Evolutionary conservation across 257 asterid species (phyloP).

Genomic region (Fraxinus quadrangulata): DNA sequence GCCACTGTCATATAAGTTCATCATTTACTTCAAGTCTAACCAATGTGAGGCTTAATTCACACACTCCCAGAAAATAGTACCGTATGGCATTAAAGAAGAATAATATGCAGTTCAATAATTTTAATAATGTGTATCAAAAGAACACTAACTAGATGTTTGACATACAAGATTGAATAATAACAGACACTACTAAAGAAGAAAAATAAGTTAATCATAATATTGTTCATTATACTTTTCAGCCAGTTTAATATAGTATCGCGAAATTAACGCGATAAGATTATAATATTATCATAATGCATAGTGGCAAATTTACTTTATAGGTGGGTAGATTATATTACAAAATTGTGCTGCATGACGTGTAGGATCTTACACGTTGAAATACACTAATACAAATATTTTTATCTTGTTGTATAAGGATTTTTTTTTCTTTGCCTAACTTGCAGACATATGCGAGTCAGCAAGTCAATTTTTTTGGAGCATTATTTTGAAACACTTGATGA

Average conservation of each 20-base stretch:
- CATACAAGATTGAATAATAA: background rate
- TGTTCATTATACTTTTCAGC: background rate
- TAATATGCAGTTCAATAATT: too few relatives aligned
- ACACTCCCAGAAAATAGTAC: too few relatives aligned
- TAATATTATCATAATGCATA: background rate
- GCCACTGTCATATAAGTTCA: too few relatives aligned
- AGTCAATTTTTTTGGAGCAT: background rate
- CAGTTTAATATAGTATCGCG: constrained; percentile 5
- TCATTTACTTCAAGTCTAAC: too few relatives aligned
- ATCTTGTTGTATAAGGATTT: background rate
- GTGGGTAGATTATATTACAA: constrained; percentile 32
- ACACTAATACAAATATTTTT: constrained; percentile 19
- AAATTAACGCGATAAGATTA: background rate
- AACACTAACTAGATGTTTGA: background rate
- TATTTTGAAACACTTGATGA: too few relatives aligned
- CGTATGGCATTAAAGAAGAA: too few relatives aligned
- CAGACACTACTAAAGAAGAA: too few relatives aligned
- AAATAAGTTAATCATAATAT: background rate
- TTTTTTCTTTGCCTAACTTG: constrained; percentile 1
- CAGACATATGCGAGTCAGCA: background rate
- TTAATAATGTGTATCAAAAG: too few relatives aligned
- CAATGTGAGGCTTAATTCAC: too few relatives aligned
- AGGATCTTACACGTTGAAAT: constrained; percentile 37
- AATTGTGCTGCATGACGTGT: constrained; percentile 46
- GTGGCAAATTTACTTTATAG: constrained; percentile 23